Conservation (phyloP, 2,329 filamentous ascomycete genomes). For the Huntiella omanensis region DNA sequence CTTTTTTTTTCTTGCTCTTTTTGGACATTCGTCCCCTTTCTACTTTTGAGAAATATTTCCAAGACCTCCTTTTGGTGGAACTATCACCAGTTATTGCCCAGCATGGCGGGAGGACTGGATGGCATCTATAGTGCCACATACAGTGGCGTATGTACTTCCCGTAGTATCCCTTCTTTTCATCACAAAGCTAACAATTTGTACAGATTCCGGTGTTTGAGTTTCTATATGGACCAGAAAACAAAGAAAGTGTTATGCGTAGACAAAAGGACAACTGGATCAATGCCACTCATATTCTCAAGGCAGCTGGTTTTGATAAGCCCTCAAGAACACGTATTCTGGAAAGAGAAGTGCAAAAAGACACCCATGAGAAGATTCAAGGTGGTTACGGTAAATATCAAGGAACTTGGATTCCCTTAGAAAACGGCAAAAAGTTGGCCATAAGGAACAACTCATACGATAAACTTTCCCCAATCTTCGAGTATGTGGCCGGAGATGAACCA, state of each 20-base stretch:
- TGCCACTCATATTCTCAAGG: conserved; percentile 96
- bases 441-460: conserved; percentile 76
- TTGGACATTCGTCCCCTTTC: neutral
- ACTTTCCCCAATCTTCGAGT: conserved; percentile 77
- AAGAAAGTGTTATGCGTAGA: conserved; percentile 87
- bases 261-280: conserved; percentile 95
- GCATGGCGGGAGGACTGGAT: neutral
- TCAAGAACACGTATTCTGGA: conserved; percentile 88
- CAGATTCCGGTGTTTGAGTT: conserved; percentile 92
- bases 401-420: conserved; percentile 83
- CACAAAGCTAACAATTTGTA: conserved; percentile 2
- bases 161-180: neutral
- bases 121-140: conserved; percentile 50
- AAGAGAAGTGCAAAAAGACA: conserved; percentile 87
- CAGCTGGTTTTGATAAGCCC: conserved; percentile 92
- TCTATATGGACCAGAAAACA: conserved; percentile 60
- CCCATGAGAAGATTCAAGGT: conserved; percentile 94
- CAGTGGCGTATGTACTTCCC: conserved; percentile 37
- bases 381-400: conserved; percentile 99
- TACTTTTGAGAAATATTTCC: too few species aligned
- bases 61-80: too few species aligned
- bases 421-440: conserved; percentile 63
- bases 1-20: neutral
- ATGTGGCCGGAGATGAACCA: conserved; percentile 62
- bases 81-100: neutral